Percentiles rank a stretch among this genome's conserved stretches.
Conservation (phyloP, 2,329 filamentous ascomycete species). For the Pseudocercospora eumusae region DNA sequence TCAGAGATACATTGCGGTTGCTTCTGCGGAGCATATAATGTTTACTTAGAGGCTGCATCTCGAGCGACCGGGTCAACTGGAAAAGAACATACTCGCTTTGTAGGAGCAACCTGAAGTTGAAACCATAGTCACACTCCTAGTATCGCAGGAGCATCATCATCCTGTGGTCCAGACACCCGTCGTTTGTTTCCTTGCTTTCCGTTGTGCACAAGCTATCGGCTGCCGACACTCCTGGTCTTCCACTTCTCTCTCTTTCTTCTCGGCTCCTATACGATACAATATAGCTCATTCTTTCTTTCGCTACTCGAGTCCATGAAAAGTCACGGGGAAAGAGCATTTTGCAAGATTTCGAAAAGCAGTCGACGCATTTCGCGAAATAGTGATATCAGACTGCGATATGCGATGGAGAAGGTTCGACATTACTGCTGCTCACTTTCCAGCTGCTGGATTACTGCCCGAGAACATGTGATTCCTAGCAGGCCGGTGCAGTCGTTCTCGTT, state of each 20-base stretch:
- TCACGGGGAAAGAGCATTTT: too few species aligned
- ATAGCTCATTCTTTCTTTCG: too few species aligned
- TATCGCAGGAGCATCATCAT: not conserved
- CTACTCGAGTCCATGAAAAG: too few species aligned
- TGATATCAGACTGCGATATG: too few species aligned
- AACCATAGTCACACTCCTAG: not conserved
- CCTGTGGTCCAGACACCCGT: not conserved
- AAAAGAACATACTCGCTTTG: not conserved
- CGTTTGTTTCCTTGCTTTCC: too few species aligned
- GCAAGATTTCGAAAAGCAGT: too few species aligned
- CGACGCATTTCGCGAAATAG: too few species aligned
- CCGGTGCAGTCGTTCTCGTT: not conserved
- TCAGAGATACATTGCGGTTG: not conserved
- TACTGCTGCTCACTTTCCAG: constrained; percentile 14
- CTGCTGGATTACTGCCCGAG: constrained; percentile 9
- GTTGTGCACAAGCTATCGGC: too few species aligned
- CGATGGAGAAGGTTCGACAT: constrained; percentile 21
- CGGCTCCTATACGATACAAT: too few species aligned
- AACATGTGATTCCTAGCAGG: not conserved
- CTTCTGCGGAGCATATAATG: not conserved
- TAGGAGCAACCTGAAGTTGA: not conserved
- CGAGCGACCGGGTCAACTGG: not conserved
- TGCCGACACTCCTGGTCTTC: too few species aligned
- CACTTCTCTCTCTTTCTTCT: too few species aligned
- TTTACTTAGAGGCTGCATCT: not conserved